These are phyloP conservation scores for Fusarium euwallaceae DNA, from an alignment of 2,329 filamentous ascomycete genomes.

Conservation along the genomic window DNA sequence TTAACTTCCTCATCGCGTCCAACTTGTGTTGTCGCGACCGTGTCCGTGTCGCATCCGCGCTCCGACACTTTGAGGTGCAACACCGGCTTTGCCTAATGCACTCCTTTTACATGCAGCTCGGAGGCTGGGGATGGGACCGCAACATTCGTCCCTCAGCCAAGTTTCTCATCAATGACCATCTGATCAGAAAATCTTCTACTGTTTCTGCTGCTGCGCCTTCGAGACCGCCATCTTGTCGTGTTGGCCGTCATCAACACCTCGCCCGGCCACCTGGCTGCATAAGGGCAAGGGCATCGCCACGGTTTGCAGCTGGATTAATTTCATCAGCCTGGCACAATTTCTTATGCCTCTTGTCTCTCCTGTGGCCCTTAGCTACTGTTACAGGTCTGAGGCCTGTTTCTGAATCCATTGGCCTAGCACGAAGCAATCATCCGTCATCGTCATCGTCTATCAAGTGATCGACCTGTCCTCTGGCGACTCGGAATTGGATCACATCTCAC, in stretches of 20 bases:
- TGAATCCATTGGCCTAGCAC: constrained; percentile 4
- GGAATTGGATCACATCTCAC: background rate
- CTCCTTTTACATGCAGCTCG: constrained; percentile 26
- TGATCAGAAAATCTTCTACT: background rate
- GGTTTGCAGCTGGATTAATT: background rate
- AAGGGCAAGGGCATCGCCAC: constrained; percentile 12
- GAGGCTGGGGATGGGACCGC: constrained; percentile 32
- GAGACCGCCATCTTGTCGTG: constrained; percentile 3
- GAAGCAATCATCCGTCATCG: background rate
- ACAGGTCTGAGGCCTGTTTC: background rate
- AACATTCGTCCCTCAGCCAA: background rate
- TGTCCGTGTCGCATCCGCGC: constrained; percentile 39
- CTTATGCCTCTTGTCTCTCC: background rate
- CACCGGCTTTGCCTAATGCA: constrained; percentile 26
- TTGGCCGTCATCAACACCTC: constrained; percentile 3
- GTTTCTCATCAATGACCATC: background rate
- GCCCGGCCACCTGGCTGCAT: constrained; percentile 19
- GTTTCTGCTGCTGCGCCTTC: background rate
- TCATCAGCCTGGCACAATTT: background rate
- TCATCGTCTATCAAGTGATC: background rate
- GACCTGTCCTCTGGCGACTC: background rate
- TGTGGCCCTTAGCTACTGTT: background rate
- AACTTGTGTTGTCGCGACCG: constrained; percentile 24
- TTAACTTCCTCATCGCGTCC: constrained; percentile 30
- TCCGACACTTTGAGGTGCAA: constrained; percentile 16